Percentiles rank a stretch among this genome's conserved stretches.
Evolutionary conservation across 345 rosid species (phyloP).

Genomic region (Euphorbia pulcherrima): DNA sequence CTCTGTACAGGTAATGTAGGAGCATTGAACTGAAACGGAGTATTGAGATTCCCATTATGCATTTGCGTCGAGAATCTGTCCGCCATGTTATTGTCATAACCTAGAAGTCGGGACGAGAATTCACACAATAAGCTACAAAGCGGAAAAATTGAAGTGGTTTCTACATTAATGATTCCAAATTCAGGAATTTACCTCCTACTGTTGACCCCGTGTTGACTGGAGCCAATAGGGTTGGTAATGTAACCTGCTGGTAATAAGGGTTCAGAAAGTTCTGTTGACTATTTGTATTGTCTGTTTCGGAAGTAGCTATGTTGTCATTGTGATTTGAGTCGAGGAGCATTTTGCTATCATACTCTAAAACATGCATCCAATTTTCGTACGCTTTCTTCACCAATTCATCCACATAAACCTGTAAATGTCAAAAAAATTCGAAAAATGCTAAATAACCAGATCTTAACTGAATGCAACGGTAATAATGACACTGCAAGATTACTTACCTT

Average conservation of each 20-base stretch:
- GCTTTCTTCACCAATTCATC: constrained; percentile 29
- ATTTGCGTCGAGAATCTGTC: constrained; percentile 43
- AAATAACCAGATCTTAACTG: no score
- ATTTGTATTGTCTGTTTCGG: constrained; percentile 14
- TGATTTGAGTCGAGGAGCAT: constrained; percentile 21
- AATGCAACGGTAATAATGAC: background rate
- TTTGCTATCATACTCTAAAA: constrained; percentile 30
- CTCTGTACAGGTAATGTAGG: constrained; percentile 49
- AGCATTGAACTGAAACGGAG: constrained; percentile 46
- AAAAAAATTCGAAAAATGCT: background rate
- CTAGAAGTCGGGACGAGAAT: constrained; percentile 23
- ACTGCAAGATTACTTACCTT: constrained; percentile 47
- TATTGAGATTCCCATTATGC: constrained; percentile 41
- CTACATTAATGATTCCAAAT: background rate
- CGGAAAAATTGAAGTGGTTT: background rate
- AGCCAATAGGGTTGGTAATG: constrained; percentile 39
- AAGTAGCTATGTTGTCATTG: constrained; percentile 9
- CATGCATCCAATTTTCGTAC: constrained; percentile 30
- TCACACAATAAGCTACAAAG: constrained; percentile 7
- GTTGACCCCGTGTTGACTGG: constrained; percentile 47
- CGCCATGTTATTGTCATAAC: constrained; percentile 43
- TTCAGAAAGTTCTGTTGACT: constrained; percentile 22
- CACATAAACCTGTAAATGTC: constrained; percentile 19
- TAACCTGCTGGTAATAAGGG: constrained; percentile 35
- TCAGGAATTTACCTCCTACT: constrained; percentile 48